phyloP scores from a whole-genome alignment of 139 green algal species.

The Picochlorum costavermella region DNA sequence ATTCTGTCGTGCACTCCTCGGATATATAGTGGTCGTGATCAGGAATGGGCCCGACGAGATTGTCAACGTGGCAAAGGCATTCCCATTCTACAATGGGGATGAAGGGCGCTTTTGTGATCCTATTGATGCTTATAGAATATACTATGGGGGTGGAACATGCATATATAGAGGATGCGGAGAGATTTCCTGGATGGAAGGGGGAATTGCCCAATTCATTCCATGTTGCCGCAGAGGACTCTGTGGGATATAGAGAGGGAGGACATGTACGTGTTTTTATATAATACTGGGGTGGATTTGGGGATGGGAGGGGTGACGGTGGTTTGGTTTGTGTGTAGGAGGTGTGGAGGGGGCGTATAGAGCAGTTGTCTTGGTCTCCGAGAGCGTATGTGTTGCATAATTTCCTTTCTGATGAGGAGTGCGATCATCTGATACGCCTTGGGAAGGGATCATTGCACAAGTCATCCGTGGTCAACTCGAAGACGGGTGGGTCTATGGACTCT shows the following conservation, averaged over 20 bases:
- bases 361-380: constrained; percentile 32
- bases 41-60: no score
- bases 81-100: no score
- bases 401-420: constrained; percentile 43
- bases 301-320: not conserved
- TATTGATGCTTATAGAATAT: not conserved
- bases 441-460: constrained; percentile 29
- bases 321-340: constrained; percentile 27
- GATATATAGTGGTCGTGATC: no score
- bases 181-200: constrained; percentile 50
- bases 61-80: no score
- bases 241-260: constrained; percentile 37
- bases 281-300: not conserved
- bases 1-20: no score
- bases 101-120: not conserved
- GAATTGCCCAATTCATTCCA: constrained; percentile 28
- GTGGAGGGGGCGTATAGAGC: constrained; percentile 40
- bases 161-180: constrained; percentile 25
- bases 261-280: constrained; percentile 18
- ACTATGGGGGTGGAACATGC: not conserved
- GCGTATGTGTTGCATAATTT: constrained; percentile 38
- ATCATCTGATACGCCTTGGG: constrained; percentile 34
- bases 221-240: constrained; percentile 5
- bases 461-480: constrained; percentile 48
- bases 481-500: constrained; percentile 36